Base-by-base conservation (phyloP, 2,329 filamentous ascomycete genomes). In the Botrytis deweyae region DNA sequence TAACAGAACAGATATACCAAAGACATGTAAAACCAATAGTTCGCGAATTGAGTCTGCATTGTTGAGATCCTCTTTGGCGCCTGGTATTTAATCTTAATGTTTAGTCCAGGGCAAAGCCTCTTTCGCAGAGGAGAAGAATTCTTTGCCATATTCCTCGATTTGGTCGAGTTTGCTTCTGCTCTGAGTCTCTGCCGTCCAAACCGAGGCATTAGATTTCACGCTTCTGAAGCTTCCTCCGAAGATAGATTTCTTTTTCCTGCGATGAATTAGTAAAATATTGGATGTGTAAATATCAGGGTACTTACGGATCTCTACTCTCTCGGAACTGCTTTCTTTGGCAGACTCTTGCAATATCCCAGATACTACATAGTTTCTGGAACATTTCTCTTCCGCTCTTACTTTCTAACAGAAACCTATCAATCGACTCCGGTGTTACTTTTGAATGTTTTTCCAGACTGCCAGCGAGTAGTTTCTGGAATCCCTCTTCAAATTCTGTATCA, bases 121-220 rank as follows among this genome's bases (percentile, higher is more conserved):
- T 18, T 68, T 68, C 3, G 66, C 66, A 22, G 66, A 68, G 49
- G 36, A 38, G 18, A 68, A 5, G 12, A 68, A 58, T 10, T 68
- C 66, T 42, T 68, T 68, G 18, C 66, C 49, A 68, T 68, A 68
- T 58, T 68, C 66, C 36, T 68, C 66, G 18, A 68, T 58, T 9
- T 42, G 33, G 18, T 58, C 66, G 22, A 68, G 49, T 42, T 33
- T 42, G 12, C 25, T 68, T 22, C 36, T 68, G 9, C 16, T 68
- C 25, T 22, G 25, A 18, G 49, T 68, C 10, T 68, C 49, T 68
- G 9, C n/a, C 1, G 36, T 68, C 49, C 49, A 42, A 42, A 22
- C 9, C 6, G 66, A 68, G 58, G 49, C 25, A 42, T 38, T 58
- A 5, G 49, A 68, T 33, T 38, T 68, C 12, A 42, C 14, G 7